These are phyloP conservation scores for Aspergillus sp. DNA, from an alignment of 2,329 filamentous ascomycete species.

Conservation along the genomic window DNA sequence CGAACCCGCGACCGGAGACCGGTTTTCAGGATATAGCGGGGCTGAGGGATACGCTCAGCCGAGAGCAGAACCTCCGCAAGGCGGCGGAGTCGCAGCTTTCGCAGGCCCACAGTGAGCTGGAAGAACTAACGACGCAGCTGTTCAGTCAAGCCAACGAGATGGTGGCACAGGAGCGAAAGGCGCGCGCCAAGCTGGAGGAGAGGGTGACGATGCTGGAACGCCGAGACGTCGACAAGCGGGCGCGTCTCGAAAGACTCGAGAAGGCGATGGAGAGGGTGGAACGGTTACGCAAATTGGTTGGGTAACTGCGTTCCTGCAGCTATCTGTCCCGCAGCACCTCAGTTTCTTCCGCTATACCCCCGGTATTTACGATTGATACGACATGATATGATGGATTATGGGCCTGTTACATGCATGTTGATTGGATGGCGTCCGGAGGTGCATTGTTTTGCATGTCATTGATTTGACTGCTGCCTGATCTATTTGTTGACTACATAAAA, in stretches of 20 bases:
- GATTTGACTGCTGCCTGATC: too few species aligned
- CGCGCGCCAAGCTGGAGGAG: slow-evolving; percentile 44
- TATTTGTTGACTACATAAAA: too few species aligned
- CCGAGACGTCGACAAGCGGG: slow-evolving; percentile 42
- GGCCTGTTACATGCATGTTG: too few species aligned
- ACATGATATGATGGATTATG: too few species aligned
- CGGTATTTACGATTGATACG: too few species aligned
- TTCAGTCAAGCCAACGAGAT: slow-evolving; percentile 59
- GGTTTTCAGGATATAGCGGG: slow-evolving; percentile 26
- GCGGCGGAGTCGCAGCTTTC: slow-evolving; percentile 49
- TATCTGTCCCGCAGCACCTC: too few species aligned
- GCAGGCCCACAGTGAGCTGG: slow-evolving; percentile 49
- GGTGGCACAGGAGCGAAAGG: slow-evolving; percentile 53
- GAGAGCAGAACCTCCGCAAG: slow-evolving; percentile 46
- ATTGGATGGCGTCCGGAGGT: too few species aligned
- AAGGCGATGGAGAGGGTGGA: slow-evolving; percentile 49
- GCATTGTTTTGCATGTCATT: too few species aligned
- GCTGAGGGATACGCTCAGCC: slow-evolving; percentile 45
- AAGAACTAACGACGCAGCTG: slow-evolving; percentile 51
- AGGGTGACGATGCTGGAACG: slow-evolving; percentile 38
- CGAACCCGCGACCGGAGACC: slow-evolving; percentile 11
- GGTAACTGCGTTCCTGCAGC: too few species aligned
- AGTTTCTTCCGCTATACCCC: too few species aligned
- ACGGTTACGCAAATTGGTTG: slow-evolving; percentile 46
- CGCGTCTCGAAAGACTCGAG: slow-evolving; percentile 46